Evolutionary conservation across 2,329 filamentous ascomycete genomes (phyloP).

Genomic region (Cladosporium sphaerospermum): DNA sequence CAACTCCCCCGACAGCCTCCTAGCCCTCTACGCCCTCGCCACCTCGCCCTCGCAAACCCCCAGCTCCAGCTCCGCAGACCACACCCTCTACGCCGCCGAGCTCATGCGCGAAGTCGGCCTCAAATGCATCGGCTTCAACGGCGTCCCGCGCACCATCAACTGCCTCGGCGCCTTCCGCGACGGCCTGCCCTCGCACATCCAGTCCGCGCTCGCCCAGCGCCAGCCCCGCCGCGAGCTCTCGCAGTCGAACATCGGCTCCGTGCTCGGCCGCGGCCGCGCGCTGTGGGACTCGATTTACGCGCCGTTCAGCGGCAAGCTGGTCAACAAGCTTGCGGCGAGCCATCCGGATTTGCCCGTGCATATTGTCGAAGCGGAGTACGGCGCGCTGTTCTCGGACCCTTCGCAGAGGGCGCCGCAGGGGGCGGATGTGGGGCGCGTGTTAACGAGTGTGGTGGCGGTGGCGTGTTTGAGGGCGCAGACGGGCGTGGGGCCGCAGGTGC

Average conservation of each 20-base stretch:
- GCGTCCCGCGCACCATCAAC: slow-evolving; percentile 73
- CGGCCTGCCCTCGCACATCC: slow-evolving; percentile 53
- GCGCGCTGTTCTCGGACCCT: slow-evolving; percentile 66
- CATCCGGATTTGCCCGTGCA: slow-evolving; percentile 79
- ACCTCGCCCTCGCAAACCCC: slow-evolving; percentile 22
- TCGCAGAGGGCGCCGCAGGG: slow-evolving; percentile 31
- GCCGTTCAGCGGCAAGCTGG: slow-evolving; percentile 66
- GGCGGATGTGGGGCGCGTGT: slow-evolving; percentile 57
- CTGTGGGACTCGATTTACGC: slow-evolving; percentile 75
- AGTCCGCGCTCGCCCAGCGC: slow-evolving; percentile 39
- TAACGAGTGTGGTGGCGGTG: slow-evolving; percentile 69
- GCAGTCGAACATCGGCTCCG: slow-evolving; percentile 41
- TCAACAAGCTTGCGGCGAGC: slow-evolving; percentile 62
- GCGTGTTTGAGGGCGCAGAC: slow-evolving; percentile 71
- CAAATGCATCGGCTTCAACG: slow-evolving; percentile 75
- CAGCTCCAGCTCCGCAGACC: slow-evolving; percentile 20
- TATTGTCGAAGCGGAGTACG: slow-evolving; percentile 70
- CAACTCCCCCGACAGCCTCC: slow-evolving; percentile 73
- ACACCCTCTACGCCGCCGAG: slow-evolving; percentile 53
- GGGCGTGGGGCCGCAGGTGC: slow-evolving; percentile 74
- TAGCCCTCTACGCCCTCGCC: slow-evolving; percentile 51
- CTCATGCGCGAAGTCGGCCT: slow-evolving; percentile 69
- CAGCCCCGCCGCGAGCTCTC: slow-evolving; percentile 33
- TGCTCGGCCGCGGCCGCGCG: slow-evolving; percentile 52
- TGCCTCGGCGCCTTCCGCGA: slow-evolving; percentile 65